Conservation (phyloP, 2,329 filamentous ascomycete genomes). For the Endothia cerciana region DNA sequence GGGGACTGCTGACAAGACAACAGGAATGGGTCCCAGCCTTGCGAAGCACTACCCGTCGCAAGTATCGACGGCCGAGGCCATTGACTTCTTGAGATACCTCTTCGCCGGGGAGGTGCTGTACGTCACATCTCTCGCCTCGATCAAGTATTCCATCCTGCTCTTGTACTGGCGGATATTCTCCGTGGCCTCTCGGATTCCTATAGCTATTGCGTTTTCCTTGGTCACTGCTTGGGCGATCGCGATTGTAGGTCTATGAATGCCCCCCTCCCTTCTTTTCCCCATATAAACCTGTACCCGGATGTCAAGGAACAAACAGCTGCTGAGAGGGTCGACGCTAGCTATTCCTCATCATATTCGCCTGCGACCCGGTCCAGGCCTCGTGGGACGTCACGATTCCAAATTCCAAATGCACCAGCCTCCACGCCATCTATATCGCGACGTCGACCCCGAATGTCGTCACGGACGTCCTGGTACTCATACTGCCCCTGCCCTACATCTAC, state of each 20-base stretch:
- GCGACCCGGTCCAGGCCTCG: background rate
- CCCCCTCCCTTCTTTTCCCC: background rate
- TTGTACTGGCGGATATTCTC: slow-evolving; percentile 4
- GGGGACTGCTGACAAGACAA: background rate
- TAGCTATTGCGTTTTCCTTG: background rate
- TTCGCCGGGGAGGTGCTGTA: slow-evolving; percentile 3
- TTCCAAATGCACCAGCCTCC: background rate
- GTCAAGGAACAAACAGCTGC: background rate
- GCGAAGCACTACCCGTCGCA: background rate
- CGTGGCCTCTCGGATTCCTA: background rate
- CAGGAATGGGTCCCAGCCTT: background rate
- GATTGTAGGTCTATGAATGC: background rate
- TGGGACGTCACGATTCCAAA: background rate
- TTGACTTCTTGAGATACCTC: background rate
- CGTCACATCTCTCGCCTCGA: background rate
- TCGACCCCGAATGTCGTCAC: background rate
- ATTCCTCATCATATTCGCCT: background rate
- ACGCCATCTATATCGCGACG: background rate
- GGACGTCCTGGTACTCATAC: background rate
- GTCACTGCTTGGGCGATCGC: background rate
- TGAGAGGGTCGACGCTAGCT: background rate
- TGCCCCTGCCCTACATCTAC: background rate
- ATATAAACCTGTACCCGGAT: background rate
- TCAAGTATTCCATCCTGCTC: slow-evolving; percentile 7
- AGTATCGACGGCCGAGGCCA: background rate